Evolutionary conservation across 495 filamentous ascomycete species (phyloP), one percentile per base, ranked within the genome.

Genomic region (Gamarada debralockiae): DNA sequence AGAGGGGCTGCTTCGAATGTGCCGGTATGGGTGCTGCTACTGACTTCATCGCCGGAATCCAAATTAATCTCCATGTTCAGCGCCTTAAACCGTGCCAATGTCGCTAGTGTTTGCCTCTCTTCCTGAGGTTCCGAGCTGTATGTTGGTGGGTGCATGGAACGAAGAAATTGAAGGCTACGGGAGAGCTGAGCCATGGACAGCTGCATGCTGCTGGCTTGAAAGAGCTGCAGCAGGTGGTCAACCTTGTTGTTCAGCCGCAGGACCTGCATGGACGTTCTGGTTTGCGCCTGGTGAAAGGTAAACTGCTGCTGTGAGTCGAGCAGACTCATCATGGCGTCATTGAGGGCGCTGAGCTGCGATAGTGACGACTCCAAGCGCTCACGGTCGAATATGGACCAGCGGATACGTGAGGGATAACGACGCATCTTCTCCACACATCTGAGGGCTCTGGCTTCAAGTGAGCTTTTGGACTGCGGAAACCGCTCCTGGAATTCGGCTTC

Each of bases 291-390:
- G 39, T 43, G 39, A 43, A 43, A 43, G 17, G 39, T 43, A 43
- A 43, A 43, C 39, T 43, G 39, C 39, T 43, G 39, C n/a, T 43
- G 39, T 43, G 39, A 43, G 39, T 43, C 39, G 39, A 43, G 39
- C 39, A 43, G 39, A 43, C 39, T 43, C 39, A 43, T 43, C 39
- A 43, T 43, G 17, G 39, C 39, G 39, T 43, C 39, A 43, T 43
- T 43, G 39, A 43, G 39, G 39, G 39, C 39, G 17, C 39, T 43
- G 7, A 43, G 17, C 39, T 43, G 39, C 39, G 39, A 43, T 15
- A 43, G 39, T 43, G 39, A 43, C 39, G 17, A 7, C 39, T 43
- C 39, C 39, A 43, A 43, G 39, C 39, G 17, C 9, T 18, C 39
- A 43, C 39, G 17, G 39, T 43, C 39, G 39, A 43, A 43, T 43